phyloP scores from a whole-genome alignment of 208 protist species.

The Acanthamoeba triangularis region DNA sequence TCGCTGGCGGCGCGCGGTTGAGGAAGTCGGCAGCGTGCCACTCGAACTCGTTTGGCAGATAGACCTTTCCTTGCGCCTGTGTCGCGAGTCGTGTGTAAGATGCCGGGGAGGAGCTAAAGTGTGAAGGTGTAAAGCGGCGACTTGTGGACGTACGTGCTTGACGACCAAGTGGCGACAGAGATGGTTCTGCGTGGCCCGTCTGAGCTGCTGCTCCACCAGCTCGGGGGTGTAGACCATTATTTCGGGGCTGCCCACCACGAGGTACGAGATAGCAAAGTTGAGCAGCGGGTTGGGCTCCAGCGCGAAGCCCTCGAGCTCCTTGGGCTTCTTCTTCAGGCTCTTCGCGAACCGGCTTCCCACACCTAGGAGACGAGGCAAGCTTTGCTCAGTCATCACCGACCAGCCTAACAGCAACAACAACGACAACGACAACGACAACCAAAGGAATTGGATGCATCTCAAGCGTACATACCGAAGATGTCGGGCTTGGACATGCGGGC shows the following conservation, averaged over 20 bases:
- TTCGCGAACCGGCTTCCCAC: background rate
- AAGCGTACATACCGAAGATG: constrained; percentile 1
- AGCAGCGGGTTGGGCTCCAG: background rate
- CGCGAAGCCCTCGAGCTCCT: background rate
- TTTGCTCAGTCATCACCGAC: no score
- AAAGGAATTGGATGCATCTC: background rate
- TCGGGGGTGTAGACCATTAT: background rate
- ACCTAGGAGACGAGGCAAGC: no score
- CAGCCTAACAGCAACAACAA: no score
- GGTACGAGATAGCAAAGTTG: constrained; percentile 11
- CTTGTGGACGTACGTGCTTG: background rate
- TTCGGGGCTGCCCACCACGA: background rate
- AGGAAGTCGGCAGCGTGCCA: background rate
- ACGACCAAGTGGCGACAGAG: background rate
- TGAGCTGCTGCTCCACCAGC: background rate
- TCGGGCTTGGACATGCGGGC: background rate
- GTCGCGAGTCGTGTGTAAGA: background rate
- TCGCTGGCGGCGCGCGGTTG: background rate
- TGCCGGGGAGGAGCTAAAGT: background rate
- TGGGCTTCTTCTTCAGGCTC: background rate
- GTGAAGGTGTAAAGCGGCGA: background rate
- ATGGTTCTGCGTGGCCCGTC: background rate
- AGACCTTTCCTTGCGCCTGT: background rate
- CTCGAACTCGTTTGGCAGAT: constrained; percentile 4
- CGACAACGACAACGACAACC: no score